Percentiles rank a stretch among this genome's conserved stretches.
phyloP scores from a whole-genome alignment of 106 monocot species.

The Dioscorea zingiberensis region DNA sequence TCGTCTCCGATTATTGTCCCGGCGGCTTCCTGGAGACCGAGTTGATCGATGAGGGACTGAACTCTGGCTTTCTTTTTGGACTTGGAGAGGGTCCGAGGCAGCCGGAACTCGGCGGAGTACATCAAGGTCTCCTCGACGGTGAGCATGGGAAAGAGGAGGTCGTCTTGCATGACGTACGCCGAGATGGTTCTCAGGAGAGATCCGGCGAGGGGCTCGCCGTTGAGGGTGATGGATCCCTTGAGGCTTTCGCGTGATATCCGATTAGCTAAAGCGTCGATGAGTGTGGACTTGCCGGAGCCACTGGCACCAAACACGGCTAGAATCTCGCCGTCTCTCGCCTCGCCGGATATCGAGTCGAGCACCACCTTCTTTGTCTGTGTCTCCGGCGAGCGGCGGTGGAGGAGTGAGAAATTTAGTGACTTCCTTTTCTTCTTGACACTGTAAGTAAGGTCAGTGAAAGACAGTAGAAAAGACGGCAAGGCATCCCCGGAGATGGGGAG shows the following conservation, averaged over 20 bases:
- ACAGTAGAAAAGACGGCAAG: slow-evolving; percentile 32
- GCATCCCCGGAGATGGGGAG: slow-evolving; percentile 1
- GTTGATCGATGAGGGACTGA: slow-evolving; percentile 61
- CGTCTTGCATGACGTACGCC: slow-evolving; percentile 83
- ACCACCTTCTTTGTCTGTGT: slow-evolving; percentile 31
- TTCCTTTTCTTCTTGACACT: slow-evolving; percentile 33
- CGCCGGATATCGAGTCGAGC: slow-evolving; percentile 67
- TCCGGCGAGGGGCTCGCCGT: slow-evolving; percentile 48
- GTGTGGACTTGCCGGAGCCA: slow-evolving; percentile 81
- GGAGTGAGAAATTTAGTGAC: neutral
- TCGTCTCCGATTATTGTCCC: slow-evolving; percentile 77
- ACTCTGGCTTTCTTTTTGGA: slow-evolving; percentile 57
- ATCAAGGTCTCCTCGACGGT: slow-evolving; percentile 86
- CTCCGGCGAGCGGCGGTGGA: neutral
- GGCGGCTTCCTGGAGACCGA: slow-evolving; percentile 54
- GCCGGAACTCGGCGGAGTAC: slow-evolving; percentile 80
- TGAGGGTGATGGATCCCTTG: slow-evolving; percentile 51
- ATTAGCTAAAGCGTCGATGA: slow-evolving; percentile 85
- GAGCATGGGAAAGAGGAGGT: slow-evolving; percentile 83
- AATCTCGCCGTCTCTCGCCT: slow-evolving; percentile 81
- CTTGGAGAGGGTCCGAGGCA: slow-evolving; percentile 49
- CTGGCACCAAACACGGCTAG: slow-evolving; percentile 82
- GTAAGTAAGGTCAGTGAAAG: slow-evolving; percentile 76
- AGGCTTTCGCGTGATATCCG: slow-evolving; percentile 62
- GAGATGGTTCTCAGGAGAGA: slow-evolving; percentile 55